Percentiles rank a stretch among this genome's conserved stretches.
Conservation (phyloP, 805 yeast genomes). For the Lipomyces sp. region DNA sequence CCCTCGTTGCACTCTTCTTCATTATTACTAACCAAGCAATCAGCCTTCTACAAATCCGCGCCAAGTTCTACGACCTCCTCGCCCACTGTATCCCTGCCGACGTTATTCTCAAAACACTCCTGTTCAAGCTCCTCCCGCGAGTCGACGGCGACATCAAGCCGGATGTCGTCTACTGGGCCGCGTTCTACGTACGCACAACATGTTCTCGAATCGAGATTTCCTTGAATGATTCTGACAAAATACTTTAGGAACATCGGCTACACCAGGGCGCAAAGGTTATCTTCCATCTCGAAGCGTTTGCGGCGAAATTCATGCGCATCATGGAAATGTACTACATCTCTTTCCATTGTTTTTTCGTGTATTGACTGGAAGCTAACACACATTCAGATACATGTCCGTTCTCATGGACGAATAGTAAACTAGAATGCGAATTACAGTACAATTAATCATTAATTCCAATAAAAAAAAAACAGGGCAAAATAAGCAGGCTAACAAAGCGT, state of each 20-base stretch:
- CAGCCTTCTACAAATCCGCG: slow-evolving; percentile 51
- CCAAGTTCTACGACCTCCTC: slow-evolving; percentile 71
- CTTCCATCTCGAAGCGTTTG: slow-evolving; percentile 91
- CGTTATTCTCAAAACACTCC: slow-evolving; percentile 63
- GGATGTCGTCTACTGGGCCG: slow-evolving; percentile 32
- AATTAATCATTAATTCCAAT: neutral
- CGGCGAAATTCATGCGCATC: slow-evolving; percentile 81
- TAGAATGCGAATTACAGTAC: neutral
- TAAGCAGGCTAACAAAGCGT: neutral
- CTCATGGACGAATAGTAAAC: slow-evolving; percentile 9
- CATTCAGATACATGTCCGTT: slow-evolving; percentile 1
- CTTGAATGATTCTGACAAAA: slow-evolving; percentile 1
- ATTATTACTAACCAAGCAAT: too few species aligned
- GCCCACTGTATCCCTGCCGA: slow-evolving; percentile 93
- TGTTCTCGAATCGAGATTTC: neutral
- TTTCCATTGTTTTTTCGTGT: neutral
- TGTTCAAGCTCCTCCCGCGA: slow-evolving; percentile 37
- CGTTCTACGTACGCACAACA: slow-evolving; percentile 19
- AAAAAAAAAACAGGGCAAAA: neutral
- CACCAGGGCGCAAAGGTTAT: slow-evolving; percentile 84
- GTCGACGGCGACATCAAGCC: slow-evolving; percentile 33
- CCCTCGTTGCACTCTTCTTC: too few species aligned
- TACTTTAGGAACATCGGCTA: slow-evolving; percentile 74
- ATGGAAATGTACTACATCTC: slow-evolving; percentile 45
- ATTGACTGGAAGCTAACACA: neutral